phyloP scores from a whole-genome alignment of 805 yeast genomes.

The Lachancea sp. region DNA sequence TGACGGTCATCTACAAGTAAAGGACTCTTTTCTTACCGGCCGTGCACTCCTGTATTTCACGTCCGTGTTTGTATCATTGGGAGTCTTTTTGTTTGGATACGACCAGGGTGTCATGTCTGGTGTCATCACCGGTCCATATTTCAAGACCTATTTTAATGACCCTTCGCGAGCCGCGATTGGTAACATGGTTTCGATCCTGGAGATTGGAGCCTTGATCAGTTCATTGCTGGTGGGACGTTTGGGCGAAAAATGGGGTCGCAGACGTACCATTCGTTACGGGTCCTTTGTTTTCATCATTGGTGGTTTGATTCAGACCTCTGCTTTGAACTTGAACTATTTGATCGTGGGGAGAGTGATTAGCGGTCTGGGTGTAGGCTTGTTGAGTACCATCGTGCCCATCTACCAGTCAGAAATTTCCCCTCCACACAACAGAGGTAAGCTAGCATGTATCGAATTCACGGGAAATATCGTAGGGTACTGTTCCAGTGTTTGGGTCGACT shows the following conservation, averaged over 20 bases:
- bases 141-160: conserved; percentile 59
- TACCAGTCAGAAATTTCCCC: conserved; percentile 88
- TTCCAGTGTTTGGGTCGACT: conserved; percentile 83
- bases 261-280: conserved; percentile 73
- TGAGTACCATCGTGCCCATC: conserved; percentile 79
- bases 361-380: conserved; percentile 82
- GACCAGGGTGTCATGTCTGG: conserved; percentile 92
- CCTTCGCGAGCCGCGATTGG: conserved; percentile 77
- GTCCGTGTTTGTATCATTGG: conserved; percentile 35
- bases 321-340: conserved; percentile 48
- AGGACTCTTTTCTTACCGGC: conserved; percentile 17
- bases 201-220: conserved; percentile 78
- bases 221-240: conserved; percentile 72
- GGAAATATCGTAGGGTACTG: conserved; percentile 81
- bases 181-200: conserved; percentile 80
- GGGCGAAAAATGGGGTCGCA: conserved; percentile 74
- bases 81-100: conserved; percentile 68
- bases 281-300: conserved; percentile 73
- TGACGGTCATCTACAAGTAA: conserved; percentile 13
- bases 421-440: conserved; percentile 73
- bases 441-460: conserved; percentile 83
- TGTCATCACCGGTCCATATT: conserved; percentile 65
- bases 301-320: conserved; percentile 63
- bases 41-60: conserved; percentile 32
- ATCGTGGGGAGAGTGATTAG: conserved; percentile 71